Evolutionary conservation across 805 yeast genomes (phyloP), one percentile per base, ranked within the genome.

Genomic region (Osmozyma mogii): DNA sequence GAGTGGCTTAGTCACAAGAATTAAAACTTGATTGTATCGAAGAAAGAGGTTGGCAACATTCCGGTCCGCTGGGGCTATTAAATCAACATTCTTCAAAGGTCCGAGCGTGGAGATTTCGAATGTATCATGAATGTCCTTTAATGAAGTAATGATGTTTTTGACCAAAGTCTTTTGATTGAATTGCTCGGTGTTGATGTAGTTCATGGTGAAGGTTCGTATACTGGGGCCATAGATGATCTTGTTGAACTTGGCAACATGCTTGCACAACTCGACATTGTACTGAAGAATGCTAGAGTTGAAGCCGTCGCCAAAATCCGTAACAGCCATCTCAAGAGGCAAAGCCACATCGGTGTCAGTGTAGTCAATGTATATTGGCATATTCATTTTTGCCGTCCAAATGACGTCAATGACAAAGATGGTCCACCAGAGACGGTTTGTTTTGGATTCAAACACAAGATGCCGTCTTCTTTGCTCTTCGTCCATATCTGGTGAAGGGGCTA

Each of bases 291-390:
- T 46, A 8, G 41, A 31, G 34, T 58, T 54, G 32, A 57, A 61
- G 15, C 40, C 27, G 32, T 60, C 65, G 17, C 43, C 39, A 17
- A 59, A 35, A 23, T 47, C 54, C 17, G 40, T 22, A 9, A 31
- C 26, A 7, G 35, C 36, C 35, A 57, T 57, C 36, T 61, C 67
- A 21, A 45, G 32, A 4, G 68, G 68, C 7, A 60, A 47, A 22
- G 61, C 64, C 9, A 60, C 63, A 29, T 62, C 68, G 1, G 68
- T 62, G 32, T 61, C 66, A 4, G 63, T 55, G 41, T 58, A 60
- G 32, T 59, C 60, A 26, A 61, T 56, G 34, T 59, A 63, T 13
- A 61, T 58, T 3, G 67, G 62, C 44, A 51, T 43, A 35, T 48
- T 54, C 55, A 55, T 54, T 29, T 55, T 54, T 3, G 65, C 49